Evolutionary conservation across 2,329 filamentous ascomycete genomes (phyloP), one percentile per base, ranked within the genome.

Genomic region (Pseudopyrenochaeta lycopersici): DNA sequence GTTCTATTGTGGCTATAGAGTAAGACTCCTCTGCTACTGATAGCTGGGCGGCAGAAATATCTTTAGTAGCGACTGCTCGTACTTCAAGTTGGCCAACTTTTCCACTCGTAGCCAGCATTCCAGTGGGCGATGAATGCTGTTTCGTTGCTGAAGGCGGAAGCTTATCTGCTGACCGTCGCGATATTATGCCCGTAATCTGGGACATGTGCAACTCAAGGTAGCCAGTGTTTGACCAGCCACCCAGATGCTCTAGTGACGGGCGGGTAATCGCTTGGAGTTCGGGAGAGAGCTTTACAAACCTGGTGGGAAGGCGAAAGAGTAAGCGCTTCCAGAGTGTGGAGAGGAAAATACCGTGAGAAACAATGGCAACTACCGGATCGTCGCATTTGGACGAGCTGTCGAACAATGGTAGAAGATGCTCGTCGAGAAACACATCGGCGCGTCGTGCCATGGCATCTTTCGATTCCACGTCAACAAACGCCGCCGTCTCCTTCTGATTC

Each of bases 261-360:
- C 68, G 76, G 33, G 67, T 67, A 31, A 65, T 64, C 52, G 76
- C 71, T 4, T 72, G 71, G 6, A 83, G 70, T 29, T 79, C 77
- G 11, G 79, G 67, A 4, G 73, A 74, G 21, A 85, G 62, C 1
- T 68, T 66, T 6, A 86, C 74, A 57, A 76, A 81, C 41, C 74
- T 74, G 11, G 74, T 66, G 2, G 78, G 75, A 53, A 91, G 83
- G 2, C 84, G 81, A 11, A 78, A 75, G 7, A 89, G 77, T 12
- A 96, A 72, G 11, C 82, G 80, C 49, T 83, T 82, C 82, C 90
- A 88, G 0, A 97, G 75, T 29, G 86, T 82, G 2, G 85, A 86
- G 2, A 97, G 82, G 35, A 96, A 86, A 56, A 96, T 88, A 14
- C 93, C 92, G 67, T 97, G 93, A 1, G 92, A 89, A 3, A 96